phyloP scores from a whole-genome alignment of 257 asterid genomes.

The Echium plantagineum region DNA sequence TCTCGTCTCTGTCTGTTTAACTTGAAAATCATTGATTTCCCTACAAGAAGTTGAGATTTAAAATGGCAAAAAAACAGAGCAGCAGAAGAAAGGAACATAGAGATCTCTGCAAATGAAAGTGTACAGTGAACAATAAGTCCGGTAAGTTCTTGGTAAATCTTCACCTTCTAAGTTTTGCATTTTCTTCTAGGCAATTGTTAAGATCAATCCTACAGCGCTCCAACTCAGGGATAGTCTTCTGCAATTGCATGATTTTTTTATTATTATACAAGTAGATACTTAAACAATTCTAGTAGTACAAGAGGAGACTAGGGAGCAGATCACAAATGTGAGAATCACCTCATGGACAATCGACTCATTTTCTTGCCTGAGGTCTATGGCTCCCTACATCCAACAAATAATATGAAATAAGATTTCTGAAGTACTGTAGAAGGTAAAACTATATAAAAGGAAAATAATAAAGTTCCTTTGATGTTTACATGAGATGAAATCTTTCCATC shows the following conservation, averaged over 20 bases:
- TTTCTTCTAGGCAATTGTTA: conserved; percentile 49
- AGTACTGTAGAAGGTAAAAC: neutral
- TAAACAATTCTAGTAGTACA: neutral
- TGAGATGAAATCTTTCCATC: conserved; percentile 25
- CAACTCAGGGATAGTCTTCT: conserved; percentile 47
- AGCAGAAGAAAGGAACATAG: conserved; percentile 7
- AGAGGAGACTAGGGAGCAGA: neutral
- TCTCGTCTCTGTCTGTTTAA: conserved; percentile 21
- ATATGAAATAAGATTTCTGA: neutral
- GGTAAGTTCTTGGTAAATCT: conserved; percentile 5
- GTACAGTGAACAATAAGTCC: neutral
- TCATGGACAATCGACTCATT: conserved; percentile 35
- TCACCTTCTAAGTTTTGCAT: conserved; percentile 64
- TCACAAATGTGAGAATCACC: conserved; percentile 32
- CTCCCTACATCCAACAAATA: conserved; percentile 17
- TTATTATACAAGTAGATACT: conserved; percentile 8
- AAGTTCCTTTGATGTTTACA: conserved; percentile 16
- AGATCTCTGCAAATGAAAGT: neutral
- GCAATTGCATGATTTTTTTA: conserved; percentile 34
- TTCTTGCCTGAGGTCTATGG: conserved; percentile 20
- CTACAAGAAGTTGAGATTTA: conserved; percentile 30
- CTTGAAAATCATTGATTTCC: conserved; percentile 47
- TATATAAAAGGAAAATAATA: conserved; percentile 9
- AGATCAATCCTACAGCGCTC: conserved; percentile 58
- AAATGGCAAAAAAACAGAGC: neutral